A percentile compares a stretch with the other conserved stretches of the same genome.
Conservation (phyloP, 1,139 yeast species). For the Yarrowia galli region DNA sequence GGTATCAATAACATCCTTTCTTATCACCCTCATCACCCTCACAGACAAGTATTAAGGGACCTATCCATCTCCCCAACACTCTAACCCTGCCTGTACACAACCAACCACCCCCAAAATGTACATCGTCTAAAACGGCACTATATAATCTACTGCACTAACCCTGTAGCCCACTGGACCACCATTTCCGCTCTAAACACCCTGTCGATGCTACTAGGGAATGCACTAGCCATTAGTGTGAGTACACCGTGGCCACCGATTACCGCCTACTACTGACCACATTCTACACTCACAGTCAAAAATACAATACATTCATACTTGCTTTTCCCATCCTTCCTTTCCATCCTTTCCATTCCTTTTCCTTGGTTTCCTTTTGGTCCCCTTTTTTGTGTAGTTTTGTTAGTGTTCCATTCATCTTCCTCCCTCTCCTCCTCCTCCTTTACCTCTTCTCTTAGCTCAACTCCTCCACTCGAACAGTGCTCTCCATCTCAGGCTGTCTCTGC, state of each 20-base stretch:
- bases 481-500: not conserved
- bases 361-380: not conserved
- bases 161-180: not conserved
- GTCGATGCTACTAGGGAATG: constrained; percentile 10
- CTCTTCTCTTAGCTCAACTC: constrained; percentile 5
- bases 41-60: no score
- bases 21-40: no score
- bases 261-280: no score
- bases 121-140: not conserved
- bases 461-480: constrained; percentile 5
- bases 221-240: not conserved
- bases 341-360: not conserved
- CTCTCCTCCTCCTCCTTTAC: not conserved
- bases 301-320: constrained; percentile 5
- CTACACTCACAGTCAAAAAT: not conserved
- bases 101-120: no score
- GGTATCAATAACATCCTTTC: no score
- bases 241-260: no score
- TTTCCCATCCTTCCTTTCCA: not conserved
- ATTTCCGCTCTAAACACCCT: not conserved
- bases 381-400: not conserved
- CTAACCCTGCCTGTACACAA: no score
- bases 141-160: not conserved
- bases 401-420: not conserved
- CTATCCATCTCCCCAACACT: no score